These are phyloP conservation scores for Vitis labrusca DNA, from an alignment of 164 flowering plant genomes.

Conservation along the genomic window DNA sequence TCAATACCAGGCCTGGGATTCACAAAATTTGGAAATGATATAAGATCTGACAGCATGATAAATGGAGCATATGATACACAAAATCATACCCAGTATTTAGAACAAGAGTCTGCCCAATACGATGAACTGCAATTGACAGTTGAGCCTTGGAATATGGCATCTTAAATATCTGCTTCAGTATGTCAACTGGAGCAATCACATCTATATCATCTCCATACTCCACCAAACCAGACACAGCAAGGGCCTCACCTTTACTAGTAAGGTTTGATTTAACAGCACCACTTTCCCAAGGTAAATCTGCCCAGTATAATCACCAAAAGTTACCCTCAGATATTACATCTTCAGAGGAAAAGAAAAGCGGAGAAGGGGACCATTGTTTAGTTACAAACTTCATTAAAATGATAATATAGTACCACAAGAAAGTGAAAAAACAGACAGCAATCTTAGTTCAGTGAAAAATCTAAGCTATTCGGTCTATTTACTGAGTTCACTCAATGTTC, in stretches of 20 bases:
- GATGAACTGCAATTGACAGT: slow-evolving; percentile 85
- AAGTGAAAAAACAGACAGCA: background rate
- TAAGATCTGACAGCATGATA: background rate
- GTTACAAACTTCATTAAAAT: background rate
- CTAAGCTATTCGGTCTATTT: too few relatives aligned
- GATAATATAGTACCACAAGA: background rate
- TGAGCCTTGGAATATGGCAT: slow-evolving; percentile 95
- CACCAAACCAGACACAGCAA: slow-evolving; percentile 88
- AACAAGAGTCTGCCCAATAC: slow-evolving; percentile 88
- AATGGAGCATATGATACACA: background rate
- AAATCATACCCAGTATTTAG: slow-evolving; percentile 76
- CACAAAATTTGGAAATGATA: background rate
- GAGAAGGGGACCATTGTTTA: background rate
- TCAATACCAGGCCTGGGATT: slow-evolving; percentile 81
- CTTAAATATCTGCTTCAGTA: slow-evolving; percentile 95
- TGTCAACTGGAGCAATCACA: slow-evolving; percentile 89
- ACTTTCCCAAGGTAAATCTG: slow-evolving; percentile 62
- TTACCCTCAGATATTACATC: background rate
- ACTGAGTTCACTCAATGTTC: too few relatives aligned
- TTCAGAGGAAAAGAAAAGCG: background rate
- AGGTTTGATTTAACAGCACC: slow-evolving; percentile 57
- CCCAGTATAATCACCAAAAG: background rate
- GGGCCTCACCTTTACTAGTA: slow-evolving; percentile 80
- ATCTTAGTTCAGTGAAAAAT: too few relatives aligned
- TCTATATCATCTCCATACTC: slow-evolving; percentile 96